A percentile compares a stretch with the other conserved stretches of the same genome.
phyloP scores from a whole-genome alignment of 2,329 filamentous ascomycete genomes.

The Phyllosticta citribraziliensis region DNA sequence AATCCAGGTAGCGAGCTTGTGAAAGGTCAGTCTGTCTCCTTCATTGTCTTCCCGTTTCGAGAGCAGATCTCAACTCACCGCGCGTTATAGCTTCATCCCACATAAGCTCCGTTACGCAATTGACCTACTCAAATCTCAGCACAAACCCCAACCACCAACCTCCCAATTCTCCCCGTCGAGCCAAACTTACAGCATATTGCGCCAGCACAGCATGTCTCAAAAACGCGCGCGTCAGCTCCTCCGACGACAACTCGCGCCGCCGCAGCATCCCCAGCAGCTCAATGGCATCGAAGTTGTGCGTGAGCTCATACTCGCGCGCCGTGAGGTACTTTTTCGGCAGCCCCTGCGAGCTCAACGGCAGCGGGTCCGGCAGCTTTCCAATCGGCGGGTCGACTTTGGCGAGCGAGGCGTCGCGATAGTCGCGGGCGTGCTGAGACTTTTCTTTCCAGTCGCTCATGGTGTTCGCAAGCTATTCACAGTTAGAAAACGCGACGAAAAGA shows the following conservation, averaged over 20 bases:
- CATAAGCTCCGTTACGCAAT: constrained; percentile 31
- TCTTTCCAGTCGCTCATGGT: neutral
- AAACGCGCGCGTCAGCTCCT: neutral
- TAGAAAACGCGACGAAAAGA: no score
- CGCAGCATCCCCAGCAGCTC: neutral
- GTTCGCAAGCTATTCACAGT: neutral
- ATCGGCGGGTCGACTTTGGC: neutral
- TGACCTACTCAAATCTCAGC: constrained; percentile 15
- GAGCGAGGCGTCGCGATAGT: neutral
- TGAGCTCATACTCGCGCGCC: neutral
- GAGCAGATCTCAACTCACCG: no score
- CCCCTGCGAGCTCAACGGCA: neutral
- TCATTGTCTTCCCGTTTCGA: no score
- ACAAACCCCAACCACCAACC: no score
- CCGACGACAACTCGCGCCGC: neutral
- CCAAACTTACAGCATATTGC: neutral
- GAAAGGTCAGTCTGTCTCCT: no score
- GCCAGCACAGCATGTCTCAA: neutral
- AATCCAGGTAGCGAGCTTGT: constrained; percentile 19
- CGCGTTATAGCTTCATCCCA: constrained; percentile 25
- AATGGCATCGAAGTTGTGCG: neutral
- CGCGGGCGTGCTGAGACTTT: neutral
- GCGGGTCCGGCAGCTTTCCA: neutral
- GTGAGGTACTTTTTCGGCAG: neutral
- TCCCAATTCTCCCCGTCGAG: neutral